Evolutionary conservation across 345 rosid genomes (phyloP), one percentile per base, ranked within the genome.

Genomic region (Gossypioides kirkii): DNA sequence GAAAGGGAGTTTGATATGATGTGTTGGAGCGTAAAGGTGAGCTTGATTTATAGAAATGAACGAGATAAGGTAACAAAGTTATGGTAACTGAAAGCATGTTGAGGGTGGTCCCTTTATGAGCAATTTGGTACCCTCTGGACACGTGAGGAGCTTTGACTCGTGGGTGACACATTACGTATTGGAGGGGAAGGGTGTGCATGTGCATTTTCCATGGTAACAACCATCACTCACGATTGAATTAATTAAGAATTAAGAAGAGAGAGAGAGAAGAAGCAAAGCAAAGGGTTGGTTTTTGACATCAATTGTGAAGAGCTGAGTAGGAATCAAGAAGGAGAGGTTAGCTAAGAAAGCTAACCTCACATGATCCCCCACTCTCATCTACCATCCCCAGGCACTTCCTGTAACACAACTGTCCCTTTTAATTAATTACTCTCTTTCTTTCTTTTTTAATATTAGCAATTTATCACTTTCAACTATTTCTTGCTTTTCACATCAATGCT

Each of bases 111-210:
- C 1, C 41, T n/a, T 62, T n/a, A 3, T 38, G 11, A 5, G 52
- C 50, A 43, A 68, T 68, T 50, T 49, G 71, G 17, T 32, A 52
- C 17, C 2, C 1, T 28, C 2, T 47, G 52, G 72, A 50, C 60
- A 50, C 46, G 61, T 69, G 72, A 69, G 60, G 23, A 52, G 61
- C 46, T 52, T 52, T 69, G 86, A 85, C 88, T 70, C 49, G 38
- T 77, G 42, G 86, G 77, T 82, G 76, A 77, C 54, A 77, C 68
- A 28, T 7, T 41, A 23, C 8, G 3, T 43, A 13, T 8, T 2
- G 22, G 26, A 47, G 28, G 32, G 50, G 6, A 2, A 58, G 45
- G 28, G 0, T 72, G 63, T 61, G 78, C 80, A 78, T 73, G 79
- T 63, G 77, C 71, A 38, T 38, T 46, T 11, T 20, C 54, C 66